Conservation (phyloP, 441 rosid species). For the Eutrema salsugineum region DNA sequence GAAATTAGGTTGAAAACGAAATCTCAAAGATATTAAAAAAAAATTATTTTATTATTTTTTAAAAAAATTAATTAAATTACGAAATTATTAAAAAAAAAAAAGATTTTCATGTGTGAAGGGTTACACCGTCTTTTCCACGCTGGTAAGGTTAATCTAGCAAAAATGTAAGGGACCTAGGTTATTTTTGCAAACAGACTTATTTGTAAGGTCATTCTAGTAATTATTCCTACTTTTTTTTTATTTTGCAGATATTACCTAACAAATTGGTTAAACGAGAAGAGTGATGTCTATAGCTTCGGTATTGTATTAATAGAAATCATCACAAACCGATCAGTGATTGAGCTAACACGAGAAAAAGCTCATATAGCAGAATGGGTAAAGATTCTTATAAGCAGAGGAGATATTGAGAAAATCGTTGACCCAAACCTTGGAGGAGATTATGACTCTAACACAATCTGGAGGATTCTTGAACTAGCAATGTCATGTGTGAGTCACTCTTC, state of each 20-base stretch:
- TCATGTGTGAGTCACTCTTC: conserved; percentile 37
- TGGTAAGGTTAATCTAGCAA: too few species aligned
- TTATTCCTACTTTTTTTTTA: too few species aligned
- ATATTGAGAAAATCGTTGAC: conserved; percentile 42
- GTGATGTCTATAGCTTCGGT: conserved; percentile 41
- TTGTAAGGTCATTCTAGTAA: too few species aligned
- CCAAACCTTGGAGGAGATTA: conserved; percentile 37
- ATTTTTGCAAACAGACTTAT: too few species aligned
- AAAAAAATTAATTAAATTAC: too few species aligned
- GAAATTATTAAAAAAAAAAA: too few species aligned
- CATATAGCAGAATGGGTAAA: conserved; percentile 42
- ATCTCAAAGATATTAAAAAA: too few species aligned
- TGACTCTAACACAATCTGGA: conserved; percentile 43
- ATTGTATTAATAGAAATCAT: conserved; percentile 34
- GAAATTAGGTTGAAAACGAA: too few species aligned
- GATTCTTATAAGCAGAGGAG: conserved; percentile 35
- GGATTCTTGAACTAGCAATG: conserved; percentile 49
- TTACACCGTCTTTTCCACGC: too few species aligned
- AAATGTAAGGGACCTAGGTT: too few species aligned
- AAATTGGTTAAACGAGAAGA: conserved; percentile 31
- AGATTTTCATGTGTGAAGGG: too few species aligned
- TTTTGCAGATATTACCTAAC: conserved; percentile 29
- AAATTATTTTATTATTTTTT: too few species aligned
- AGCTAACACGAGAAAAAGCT: conserved; percentile 17
- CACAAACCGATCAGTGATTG: conserved; percentile 25